Conservation (phyloP, 306 rosid genomes). For the Oxytropis ochrocephala region DNA sequence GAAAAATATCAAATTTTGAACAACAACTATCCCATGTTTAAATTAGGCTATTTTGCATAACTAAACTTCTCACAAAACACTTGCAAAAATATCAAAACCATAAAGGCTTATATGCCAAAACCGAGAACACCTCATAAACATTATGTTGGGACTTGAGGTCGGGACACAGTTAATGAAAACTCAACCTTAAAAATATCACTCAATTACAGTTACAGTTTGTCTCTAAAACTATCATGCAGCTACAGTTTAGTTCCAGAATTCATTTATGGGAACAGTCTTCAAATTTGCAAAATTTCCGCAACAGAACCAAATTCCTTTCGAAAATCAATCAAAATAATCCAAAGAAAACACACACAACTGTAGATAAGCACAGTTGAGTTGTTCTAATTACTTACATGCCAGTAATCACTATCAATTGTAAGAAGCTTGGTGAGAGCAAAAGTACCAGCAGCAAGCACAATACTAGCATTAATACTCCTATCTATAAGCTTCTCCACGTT, state of each 20-base stretch:
- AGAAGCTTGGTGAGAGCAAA: conserved; percentile 76
- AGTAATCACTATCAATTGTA: conserved; percentile 85
- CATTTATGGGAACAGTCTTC: not conserved
- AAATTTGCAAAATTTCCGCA: not conserved
- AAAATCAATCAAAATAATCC: not conserved
- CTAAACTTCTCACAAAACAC: not conserved
- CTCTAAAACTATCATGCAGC: not conserved
- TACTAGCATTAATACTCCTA: conserved; percentile 71
- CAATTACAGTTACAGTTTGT: not conserved
- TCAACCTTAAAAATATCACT: not conserved
- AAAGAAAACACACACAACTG: not conserved
- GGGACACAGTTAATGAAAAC: too few species aligned
- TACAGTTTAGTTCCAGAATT: not conserved
- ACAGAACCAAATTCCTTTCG: not conserved
- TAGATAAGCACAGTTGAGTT: not conserved
- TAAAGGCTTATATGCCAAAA: too few species aligned
- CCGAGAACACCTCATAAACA: too few species aligned
- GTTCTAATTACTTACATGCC: conserved; percentile 86
- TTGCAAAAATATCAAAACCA: too few species aligned
- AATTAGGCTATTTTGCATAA: not conserved
- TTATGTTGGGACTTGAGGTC: too few species aligned
- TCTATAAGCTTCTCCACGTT: conserved; percentile 47
- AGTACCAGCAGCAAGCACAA: conserved; percentile 81
- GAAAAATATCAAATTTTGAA: not conserved
- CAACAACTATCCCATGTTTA: not conserved